Evolutionary conservation across 2,329 filamentous ascomycete genomes (phyloP), one percentile per base, ranked within the genome.

Genomic region (Teratosphaeria pseudoeucalypti): DNA sequence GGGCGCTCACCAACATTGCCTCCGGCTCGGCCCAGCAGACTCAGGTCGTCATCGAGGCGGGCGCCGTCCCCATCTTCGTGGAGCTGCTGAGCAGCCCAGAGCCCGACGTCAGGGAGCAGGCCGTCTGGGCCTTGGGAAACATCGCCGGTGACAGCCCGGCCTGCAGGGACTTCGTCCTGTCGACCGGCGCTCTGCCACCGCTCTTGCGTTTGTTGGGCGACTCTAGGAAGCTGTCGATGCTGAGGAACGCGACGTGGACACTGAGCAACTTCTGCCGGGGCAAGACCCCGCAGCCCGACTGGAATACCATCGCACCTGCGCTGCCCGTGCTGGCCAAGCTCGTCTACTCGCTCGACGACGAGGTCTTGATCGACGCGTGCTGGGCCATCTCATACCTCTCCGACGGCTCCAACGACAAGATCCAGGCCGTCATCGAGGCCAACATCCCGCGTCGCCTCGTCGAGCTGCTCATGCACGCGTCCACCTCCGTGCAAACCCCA

Each of bases 211-310:
- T 99, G 53, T 85, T 99, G 60, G 92, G 92, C 58, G 94, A 99
- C 76, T 96, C 94, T 80, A 91, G 94, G 72, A 99, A 99, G 82
- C 81, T 99, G 60, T 97, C 92, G 83, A 99, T 99, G 94, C 86
- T 99, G 57, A 85, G 94, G 68, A 99, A 99, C 74, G 94, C 94
- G 39, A 99, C 94, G 27, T 99, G 94, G 94, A 99, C 94, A 53
- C 81, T 99, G 60, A 97, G 94, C 83, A 99, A 99, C 82, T 99
- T 99, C 80, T 99, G 94, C 81, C 90, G 94, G 81, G 94, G 94
- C 78, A 99, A 99, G 85, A 96, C 92, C 9, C 94, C 94, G 57
- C 94, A 99, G 79, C 94, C 94, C 54, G 94, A 99, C 74, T 99
- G 94, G 94, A 85, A 86, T 72, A 96, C 90, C 43, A 99, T 99